These are phyloP conservation scores for Drechslera avenae DNA, from an alignment of 2,329 filamentous ascomycete genomes.

Conservation along the genomic window DNA sequence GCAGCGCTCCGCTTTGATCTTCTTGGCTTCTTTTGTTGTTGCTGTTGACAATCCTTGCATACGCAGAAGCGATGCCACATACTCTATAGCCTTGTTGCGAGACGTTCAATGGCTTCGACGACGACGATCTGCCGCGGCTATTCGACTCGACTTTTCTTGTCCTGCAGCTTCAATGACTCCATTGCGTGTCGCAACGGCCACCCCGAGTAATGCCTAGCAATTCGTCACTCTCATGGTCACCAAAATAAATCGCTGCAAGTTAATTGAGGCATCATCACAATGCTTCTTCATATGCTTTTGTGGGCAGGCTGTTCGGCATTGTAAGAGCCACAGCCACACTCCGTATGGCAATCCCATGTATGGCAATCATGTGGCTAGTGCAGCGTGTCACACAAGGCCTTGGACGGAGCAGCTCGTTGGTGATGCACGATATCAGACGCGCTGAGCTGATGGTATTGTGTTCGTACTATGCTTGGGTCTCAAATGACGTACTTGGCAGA, in stretches of 20 bases:
- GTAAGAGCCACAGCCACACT: background rate
- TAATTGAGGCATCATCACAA: background rate
- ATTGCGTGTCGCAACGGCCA: constrained; percentile 2
- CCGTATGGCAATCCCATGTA: background rate
- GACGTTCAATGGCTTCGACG: background rate
- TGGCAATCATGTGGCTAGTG: constrained; percentile 1
- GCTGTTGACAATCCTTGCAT: no score
- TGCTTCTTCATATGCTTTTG: background rate
- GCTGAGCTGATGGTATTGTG: background rate
- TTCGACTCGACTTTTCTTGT: background rate
- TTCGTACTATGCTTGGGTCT: background rate
- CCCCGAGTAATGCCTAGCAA: background rate
- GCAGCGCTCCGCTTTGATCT: no score
- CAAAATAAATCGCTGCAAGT: background rate
- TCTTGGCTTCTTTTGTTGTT: no score
- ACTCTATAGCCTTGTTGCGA: no score
- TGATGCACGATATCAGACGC: background rate
- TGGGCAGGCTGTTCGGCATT: background rate
- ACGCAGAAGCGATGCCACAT: no score
- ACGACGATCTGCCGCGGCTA: background rate
- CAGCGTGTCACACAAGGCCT: background rate
- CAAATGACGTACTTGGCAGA: background rate
- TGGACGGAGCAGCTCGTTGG: background rate
- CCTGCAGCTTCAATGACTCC: background rate
- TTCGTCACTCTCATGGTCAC: background rate